Conservation (phyloP, 2,329 filamentous ascomycete species). For the Aspergillus fijiensis region DNA sequence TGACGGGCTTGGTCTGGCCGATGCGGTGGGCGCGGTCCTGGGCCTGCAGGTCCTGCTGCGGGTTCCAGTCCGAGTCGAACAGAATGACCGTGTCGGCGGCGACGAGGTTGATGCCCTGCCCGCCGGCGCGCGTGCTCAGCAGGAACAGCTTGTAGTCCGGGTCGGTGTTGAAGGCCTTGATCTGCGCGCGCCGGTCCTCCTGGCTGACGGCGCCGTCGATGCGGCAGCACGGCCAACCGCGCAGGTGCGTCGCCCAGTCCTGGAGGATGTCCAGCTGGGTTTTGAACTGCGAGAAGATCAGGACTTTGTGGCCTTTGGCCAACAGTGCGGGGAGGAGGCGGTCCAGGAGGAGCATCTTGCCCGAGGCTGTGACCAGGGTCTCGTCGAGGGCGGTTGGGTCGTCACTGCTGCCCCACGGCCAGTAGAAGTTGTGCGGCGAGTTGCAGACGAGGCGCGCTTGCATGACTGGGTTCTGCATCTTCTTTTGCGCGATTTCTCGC, state of each 20-base stretch:
- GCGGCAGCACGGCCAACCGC: conserved; percentile 77
- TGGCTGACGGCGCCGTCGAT: conserved; percentile 89
- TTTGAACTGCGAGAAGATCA: conserved; percentile 97
- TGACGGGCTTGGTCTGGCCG: conserved; percentile 85
- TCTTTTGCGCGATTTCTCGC: conserved; percentile 84
- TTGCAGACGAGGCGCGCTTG: conserved; percentile 92
- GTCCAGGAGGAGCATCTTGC: conserved; percentile 94
- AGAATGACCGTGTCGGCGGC: conserved; percentile 89
- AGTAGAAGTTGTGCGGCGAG: conserved; percentile 94
- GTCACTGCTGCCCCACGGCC: conserved; percentile 66
- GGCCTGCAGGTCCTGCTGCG: conserved; percentile 93
- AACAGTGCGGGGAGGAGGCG: conserved; percentile 77
- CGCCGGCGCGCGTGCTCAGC: conserved; percentile 85
- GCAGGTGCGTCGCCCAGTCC: conserved; percentile 77
- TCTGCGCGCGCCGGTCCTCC: conserved; percentile 66
- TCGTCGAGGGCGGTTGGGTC: conserved; percentile 65
- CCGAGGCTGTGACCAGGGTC: conserved; percentile 78
- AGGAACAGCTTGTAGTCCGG: conserved; percentile 73
- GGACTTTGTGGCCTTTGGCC: conserved; percentile 74
- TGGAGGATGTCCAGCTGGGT: conserved; percentile 88
- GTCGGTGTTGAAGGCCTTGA: conserved; percentile 69
- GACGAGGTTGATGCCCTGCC: conserved; percentile 91
- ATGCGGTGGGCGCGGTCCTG: conserved; percentile 95
- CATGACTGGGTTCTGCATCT: conserved; percentile 88
- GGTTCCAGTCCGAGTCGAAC: conserved; percentile 91